phyloP scores from a whole-genome alignment of 805 yeast species.

The Cyberlindnera galapagoensis region DNA sequence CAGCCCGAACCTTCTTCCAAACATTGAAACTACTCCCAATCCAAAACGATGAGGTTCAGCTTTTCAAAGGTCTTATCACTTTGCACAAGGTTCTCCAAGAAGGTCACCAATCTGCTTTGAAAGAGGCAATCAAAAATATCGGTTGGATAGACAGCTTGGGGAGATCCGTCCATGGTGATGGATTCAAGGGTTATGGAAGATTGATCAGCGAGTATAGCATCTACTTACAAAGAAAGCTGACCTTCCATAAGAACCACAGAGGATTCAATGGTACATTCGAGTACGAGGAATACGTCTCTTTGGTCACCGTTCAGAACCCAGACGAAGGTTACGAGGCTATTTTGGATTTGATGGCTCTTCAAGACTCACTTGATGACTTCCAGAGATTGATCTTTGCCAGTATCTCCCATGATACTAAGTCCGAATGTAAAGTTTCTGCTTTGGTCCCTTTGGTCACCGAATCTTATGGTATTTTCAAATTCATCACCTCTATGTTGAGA shows the following conservation, averaged over 20 bases:
- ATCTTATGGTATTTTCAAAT: conserved; percentile 87
- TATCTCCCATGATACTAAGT: conserved; percentile 49
- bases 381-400: conserved; percentile 72
- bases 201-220: conserved; percentile 72
- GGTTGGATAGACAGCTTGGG: conserved; percentile 75
- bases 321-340: conserved; percentile 93
- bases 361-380: conserved; percentile 75
- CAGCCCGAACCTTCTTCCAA: conserved; percentile 80
- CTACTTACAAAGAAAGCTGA: conserved; percentile 64
- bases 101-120: conserved; percentile 84
- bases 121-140: conserved; percentile 72
- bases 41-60: conserved; percentile 73
- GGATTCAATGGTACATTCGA: conserved; percentile 95
- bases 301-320: conserved; percentile 84
- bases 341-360: conserved; percentile 76
- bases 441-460: conserved; percentile 88
- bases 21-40: conserved; percentile 73
- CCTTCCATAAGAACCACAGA: conserved; percentile 77
- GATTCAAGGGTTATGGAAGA: conserved; percentile 51
- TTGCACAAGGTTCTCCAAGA: conserved; percentile 94
- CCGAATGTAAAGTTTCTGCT: conserved; percentile 78
- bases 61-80: conserved; percentile 79
- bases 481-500: conserved; percentile 82
- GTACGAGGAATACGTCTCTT: conserved; percentile 88
- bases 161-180: conserved; percentile 39